Conservation (phyloP, 2,329 filamentous ascomycete species). For the Sporothrix variecibatus region DNA sequence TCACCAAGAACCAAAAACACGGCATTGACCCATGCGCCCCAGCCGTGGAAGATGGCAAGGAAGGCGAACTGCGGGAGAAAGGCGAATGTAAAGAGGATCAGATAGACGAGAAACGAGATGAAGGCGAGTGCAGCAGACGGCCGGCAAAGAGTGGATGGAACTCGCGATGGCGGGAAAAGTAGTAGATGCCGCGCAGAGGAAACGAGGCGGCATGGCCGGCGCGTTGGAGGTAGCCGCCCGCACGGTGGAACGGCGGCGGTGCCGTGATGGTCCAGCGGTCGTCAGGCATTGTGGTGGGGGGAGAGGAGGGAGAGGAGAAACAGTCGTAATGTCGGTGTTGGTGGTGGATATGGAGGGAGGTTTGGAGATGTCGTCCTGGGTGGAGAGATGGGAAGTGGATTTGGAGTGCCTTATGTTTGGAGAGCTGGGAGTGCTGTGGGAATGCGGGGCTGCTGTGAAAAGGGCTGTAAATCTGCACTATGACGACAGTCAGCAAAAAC, state of each 20-base stretch:
- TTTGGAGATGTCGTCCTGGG: background rate
- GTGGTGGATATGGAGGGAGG: background rate
- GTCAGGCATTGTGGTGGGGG: background rate
- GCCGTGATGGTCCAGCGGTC: background rate
- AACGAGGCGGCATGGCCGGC: conserved; percentile 50
- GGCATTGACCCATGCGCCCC: conserved; percentile 86
- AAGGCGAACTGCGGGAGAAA: conserved; percentile 90
- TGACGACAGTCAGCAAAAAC: conserved; percentile 4
- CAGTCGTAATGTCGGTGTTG: background rate
- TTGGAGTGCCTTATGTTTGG: background rate
- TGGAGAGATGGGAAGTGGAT: background rate
- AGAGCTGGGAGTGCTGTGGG: background rate
- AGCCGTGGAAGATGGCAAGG: conserved; percentile 83
- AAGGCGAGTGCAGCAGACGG: conserved; percentile 75
- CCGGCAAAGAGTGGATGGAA: conserved; percentile 80
- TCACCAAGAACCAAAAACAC: conserved; percentile 85
- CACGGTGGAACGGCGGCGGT: conserved; percentile 21
- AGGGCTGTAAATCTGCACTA: background rate
- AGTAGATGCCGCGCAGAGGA: conserved; percentile 73
- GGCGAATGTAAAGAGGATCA: conserved; percentile 82
- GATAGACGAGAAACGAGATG: conserved; percentile 79
- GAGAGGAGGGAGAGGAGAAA: background rate
- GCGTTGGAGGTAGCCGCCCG: conserved; percentile 25
- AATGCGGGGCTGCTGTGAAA: background rate
- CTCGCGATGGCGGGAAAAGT: conserved; percentile 74